Evolutionary conservation across 441 rosid species (phyloP).

Genomic region (Isatis lusitanica): DNA sequence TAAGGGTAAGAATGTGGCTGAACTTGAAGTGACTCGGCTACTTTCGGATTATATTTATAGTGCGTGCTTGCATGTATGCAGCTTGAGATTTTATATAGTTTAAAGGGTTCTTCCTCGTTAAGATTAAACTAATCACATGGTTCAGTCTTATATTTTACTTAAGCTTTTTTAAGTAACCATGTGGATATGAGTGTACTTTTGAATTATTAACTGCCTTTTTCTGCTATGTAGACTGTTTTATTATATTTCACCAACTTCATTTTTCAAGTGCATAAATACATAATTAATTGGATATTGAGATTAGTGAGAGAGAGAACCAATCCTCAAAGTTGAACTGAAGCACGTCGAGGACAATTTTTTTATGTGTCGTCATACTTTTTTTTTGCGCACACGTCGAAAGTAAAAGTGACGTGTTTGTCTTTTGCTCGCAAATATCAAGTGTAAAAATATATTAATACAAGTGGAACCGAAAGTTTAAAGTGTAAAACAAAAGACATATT

Average conservation of each 20-base stretch:
- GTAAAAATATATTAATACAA: neutral
- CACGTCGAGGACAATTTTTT: neutral
- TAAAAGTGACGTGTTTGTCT: slow-evolving; percentile 17
- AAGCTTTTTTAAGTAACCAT: slow-evolving; percentile 21
- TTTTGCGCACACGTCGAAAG: slow-evolving; percentile 28
- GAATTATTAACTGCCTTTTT: slow-evolving; percentile 13
- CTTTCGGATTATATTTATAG: slow-evolving; percentile 34
- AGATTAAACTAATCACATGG: slow-evolving; percentile 35
- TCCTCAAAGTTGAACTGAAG: slow-evolving; percentile 14
- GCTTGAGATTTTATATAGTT: neutral
- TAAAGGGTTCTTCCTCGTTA: slow-evolving; percentile 34
- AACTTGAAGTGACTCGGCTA: slow-evolving; percentile 29
- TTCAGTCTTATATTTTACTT: slow-evolving; percentile 6
- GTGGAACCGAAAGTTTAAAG: slow-evolving; percentile 13
- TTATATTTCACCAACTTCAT: slow-evolving; percentile 6
- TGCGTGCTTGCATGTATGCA: slow-evolving; percentile 21
- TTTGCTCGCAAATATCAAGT: slow-evolving; percentile 10
- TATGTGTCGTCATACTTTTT: neutral
- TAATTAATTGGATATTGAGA: neutral
- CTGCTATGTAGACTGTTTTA: neutral
- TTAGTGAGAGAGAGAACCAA: neutral
- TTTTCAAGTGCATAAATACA: neutral
- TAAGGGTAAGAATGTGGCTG: slow-evolving; percentile 37
- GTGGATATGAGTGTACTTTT: slow-evolving; percentile 21
- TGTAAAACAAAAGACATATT: neutral